Evolutionary conservation across 2,329 filamentous ascomycete species (phyloP).

Genomic region (Calonectria multiphialidica): DNA sequence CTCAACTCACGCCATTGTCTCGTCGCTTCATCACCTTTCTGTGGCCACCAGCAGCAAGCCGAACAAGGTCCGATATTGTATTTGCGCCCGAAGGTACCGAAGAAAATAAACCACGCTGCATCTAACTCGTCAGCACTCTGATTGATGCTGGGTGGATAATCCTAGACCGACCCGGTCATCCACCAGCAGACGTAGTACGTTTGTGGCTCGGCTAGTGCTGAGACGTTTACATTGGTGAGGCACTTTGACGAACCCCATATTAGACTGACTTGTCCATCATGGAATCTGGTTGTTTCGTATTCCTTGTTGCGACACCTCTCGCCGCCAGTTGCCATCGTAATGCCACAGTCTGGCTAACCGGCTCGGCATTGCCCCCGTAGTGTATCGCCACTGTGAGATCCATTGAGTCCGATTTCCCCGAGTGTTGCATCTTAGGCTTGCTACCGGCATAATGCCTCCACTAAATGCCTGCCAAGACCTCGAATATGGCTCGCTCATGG

Average conservation of each 20-base stretch:
- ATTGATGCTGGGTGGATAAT: constrained; percentile 8
- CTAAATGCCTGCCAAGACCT: constrained; percentile 5
- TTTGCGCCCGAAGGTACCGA: not conserved
- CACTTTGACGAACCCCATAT: not conserved
- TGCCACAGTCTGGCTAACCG: not conserved
- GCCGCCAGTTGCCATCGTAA: not conserved
- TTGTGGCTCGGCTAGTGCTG: not conserved
- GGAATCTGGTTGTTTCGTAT: not conserved
- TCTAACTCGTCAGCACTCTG: not conserved
- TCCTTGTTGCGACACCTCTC: not conserved
- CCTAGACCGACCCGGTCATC: not conserved
- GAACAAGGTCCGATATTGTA: not conserved
- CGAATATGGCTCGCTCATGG: not conserved
- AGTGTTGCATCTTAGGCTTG: constrained; percentile 1
- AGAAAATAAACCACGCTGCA: not conserved
- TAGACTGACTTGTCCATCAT: not conserved
- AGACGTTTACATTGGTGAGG: not conserved
- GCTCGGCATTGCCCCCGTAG: not conserved
- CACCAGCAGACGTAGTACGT: not conserved
- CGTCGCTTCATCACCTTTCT: not conserved
- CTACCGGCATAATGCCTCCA: constrained; percentile 13
- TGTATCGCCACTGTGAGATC: not conserved
- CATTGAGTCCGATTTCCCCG: not conserved
- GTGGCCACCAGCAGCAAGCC: not conserved
- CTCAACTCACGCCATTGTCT: not conserved